A percentile compares a stretch with the other conserved stretches of the same genome.
Conservation (phyloP, 192 early-diverging fungal genomes). For the Obelidium mucronatum region DNA sequence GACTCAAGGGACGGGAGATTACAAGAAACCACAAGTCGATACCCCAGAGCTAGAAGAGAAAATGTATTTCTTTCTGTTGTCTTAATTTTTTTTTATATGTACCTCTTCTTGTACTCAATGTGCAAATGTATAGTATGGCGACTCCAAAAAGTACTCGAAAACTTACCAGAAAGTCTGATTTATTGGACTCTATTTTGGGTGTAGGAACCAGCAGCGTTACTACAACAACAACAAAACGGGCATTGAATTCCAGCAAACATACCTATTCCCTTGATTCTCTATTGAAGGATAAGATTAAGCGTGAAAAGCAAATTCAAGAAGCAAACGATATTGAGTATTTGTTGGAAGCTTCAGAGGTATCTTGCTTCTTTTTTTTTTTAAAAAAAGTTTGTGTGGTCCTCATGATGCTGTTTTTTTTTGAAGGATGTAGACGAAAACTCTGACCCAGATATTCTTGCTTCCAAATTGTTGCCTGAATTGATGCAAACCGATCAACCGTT, state of each 20-base stretch:
- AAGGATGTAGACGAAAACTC: slow-evolving; percentile 15
- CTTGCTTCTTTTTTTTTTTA: too few species aligned
- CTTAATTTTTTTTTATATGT: too few species aligned
- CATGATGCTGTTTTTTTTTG: not conserved
- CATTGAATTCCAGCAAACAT: slow-evolving; percentile 9
- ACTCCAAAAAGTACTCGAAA: not conserved
- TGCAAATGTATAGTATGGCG: too few species aligned
- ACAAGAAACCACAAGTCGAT: not conserved
- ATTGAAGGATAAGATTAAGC: slow-evolving; percentile 23
- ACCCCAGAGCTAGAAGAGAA: too few species aligned
- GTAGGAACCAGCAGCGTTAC: too few species aligned
- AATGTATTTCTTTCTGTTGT: too few species aligned
- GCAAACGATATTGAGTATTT: not conserved
- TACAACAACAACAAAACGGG: slow-evolving; percentile 3
- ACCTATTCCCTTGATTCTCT: slow-evolving; percentile 26
- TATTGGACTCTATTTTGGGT: not conserved
- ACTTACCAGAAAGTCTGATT: not conserved
- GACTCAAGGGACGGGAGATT: too few species aligned
- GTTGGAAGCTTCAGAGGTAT: not conserved
- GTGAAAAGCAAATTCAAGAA: slow-evolving; percentile 31
- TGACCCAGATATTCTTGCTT: not conserved
- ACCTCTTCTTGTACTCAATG: too few species aligned
- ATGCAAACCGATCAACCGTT: not conserved
- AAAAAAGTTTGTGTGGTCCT: too few species aligned
- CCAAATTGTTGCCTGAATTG: not conserved